Percentiles rank a stretch among this genome's conserved stretches.
Conservation (phyloP, 2,329 filamentous ascomycete genomes). For the Fusarium dimerum region DNA sequence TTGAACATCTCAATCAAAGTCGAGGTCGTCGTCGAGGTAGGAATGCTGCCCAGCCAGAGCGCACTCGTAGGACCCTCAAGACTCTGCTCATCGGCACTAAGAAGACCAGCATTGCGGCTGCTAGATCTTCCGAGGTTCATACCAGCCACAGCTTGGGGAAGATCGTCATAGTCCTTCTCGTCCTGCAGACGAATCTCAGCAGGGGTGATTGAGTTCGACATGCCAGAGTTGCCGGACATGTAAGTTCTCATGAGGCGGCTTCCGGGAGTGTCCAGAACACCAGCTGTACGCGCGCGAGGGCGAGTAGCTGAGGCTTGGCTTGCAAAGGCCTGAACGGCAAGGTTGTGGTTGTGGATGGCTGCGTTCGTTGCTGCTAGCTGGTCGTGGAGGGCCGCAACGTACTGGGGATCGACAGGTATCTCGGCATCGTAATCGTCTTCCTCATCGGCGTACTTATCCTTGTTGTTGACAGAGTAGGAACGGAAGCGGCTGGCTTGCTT, state of each 20-base stretch:
- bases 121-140: constrained; percentile 71
- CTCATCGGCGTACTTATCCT: constrained; percentile 92
- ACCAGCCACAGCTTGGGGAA: constrained; percentile 79
- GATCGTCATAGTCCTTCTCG: constrained; percentile 75
- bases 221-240: constrained; percentile 66
- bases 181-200: constrained; percentile 75
- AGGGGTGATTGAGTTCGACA: constrained; percentile 75
- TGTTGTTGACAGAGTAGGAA: constrained; percentile 98
- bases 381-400: constrained; percentile 62
- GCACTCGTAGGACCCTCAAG: constrained; percentile 90
- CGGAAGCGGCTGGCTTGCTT: constrained; percentile 85
- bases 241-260: constrained; percentile 69
- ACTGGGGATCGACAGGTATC: constrained; percentile 55
- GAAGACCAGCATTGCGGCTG: constrained; percentile 65
- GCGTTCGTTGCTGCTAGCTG: constrained; percentile 65
- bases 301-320: constrained; percentile 79
- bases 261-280: constrained; percentile 80
- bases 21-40: constrained; percentile 93
- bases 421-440: constrained; percentile 72
- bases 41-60: constrained; percentile 96
- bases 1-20: constrained; percentile 95
- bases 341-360: constrained; percentile 85
- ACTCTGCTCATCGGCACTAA: constrained; percentile 74
- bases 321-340: constrained; percentile 89
- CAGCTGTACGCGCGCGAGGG: constrained; percentile 87